Base-by-base conservation (phyloP, 2,329 filamentous ascomycete species). In the Exophiala sideris region DNA sequence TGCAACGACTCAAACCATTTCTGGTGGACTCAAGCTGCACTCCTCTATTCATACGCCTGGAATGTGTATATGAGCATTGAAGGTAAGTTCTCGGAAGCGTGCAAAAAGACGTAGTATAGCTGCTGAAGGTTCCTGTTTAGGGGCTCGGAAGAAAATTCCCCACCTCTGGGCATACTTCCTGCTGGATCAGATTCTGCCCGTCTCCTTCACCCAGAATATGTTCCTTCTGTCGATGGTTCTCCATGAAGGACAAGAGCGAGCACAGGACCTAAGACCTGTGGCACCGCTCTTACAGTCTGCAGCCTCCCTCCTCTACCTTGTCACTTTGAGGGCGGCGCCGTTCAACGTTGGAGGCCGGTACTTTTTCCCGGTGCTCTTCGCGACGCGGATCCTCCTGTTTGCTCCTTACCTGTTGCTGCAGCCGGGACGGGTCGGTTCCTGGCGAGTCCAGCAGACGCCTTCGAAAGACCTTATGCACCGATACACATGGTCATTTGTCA, bases 121-220 rank as follows among this genome's bases (percentile, higher is more conserved):
- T 29, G 24, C 24, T 29, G 24, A 29, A 29, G 24, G 7, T 8
- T 29, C 24, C 24, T 29, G 7, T 29, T 29, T 14, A 54, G 36
- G 45, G 18, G 32, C 47, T 12, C n/a, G 50, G 21, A 21, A 20
- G n/a, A 33, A 12, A 14, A 78, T 86, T 9, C 75, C 79, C 0
- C 70, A 77, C 48, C 69, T 81, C 1, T 78, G 79, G 66, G 76
- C 79, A 1, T 86, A 84, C 60, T 73, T 85, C 54, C 66, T 77
- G 11, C 68, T 87, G n/a, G 78, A 78, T 12, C 81, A 85, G 49
- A 70, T 83, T 4, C 76, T 84, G 49, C 81, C 77, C 51, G 69
- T 87, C 9, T 83, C 81, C 0, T 85, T 81, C 61, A 80, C 82
- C 2, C 79, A 83, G 67, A 85, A 83, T 60, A 68, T 87, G 29